These are phyloP conservation scores for Xylaria arbuscula DNA, from an alignment of 2,329 filamentous ascomycete species.

Conservation along the genomic window DNA sequence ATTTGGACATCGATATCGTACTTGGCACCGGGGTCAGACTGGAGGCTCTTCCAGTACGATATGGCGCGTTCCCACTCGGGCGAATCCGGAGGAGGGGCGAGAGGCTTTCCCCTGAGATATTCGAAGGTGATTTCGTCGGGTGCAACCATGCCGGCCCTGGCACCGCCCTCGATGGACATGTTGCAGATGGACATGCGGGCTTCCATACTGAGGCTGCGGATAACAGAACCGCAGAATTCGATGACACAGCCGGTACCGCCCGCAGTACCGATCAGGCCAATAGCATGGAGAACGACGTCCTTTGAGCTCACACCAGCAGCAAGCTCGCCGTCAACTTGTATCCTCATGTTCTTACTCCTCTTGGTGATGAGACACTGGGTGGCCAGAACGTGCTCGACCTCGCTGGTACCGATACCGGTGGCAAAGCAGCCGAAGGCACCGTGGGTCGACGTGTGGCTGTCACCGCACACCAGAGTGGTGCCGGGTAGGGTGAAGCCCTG, in stretches of 20 bases:
- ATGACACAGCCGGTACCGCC: constrained; percentile 95
- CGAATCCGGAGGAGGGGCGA: constrained; percentile 86
- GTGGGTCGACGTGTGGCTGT: constrained; percentile 98
- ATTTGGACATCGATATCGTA: constrained; percentile 92
- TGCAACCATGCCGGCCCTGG: constrained; percentile 95
- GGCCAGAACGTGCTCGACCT: constrained; percentile 97
- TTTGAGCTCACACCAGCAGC: constrained; percentile 94
- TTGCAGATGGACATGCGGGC: constrained; percentile 99
- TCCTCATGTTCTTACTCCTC: constrained; percentile 98
- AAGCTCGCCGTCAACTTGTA: constrained; percentile 92
- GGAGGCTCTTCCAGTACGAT: constrained; percentile 87
- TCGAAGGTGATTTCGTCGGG: constrained; percentile 95
- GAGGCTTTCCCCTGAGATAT: constrained; percentile 89
- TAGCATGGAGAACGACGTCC: constrained; percentile 92
- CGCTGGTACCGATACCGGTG: constrained; percentile 96
- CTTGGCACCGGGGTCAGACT: constrained; percentile 86
- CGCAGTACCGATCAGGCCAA: constrained; percentile 93
- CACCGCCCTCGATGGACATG: constrained; percentile 98
- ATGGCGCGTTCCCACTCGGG: constrained; percentile 90
- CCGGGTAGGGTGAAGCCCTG: constrained; percentile 98
- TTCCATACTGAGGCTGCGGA: constrained; percentile 90
- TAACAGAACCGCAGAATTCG: constrained; percentile 96
- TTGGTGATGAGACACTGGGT: constrained; percentile 96
- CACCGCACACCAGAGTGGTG: constrained; percentile 96
- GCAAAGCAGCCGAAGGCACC: constrained; percentile 95